Evolutionary conservation across 192 early-diverging fungal species (phyloP).

Genomic region (Linnemannia exigua): DNA sequence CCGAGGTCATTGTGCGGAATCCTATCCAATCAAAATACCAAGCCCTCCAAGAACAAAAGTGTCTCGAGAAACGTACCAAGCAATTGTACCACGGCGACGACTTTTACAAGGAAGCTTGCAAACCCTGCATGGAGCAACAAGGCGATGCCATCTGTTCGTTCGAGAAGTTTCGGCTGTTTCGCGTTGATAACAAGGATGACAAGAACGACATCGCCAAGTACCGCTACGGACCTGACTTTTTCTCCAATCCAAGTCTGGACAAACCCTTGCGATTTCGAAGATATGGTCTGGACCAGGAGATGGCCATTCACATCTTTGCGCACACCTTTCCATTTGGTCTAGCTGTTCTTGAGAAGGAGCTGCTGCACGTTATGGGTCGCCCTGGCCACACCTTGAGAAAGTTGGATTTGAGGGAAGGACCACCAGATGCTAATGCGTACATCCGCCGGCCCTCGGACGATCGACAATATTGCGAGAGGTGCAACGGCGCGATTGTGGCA

Average conservation of each 20-base stretch:
- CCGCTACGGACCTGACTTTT: conserved; percentile 14
- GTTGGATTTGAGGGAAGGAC: too few species aligned
- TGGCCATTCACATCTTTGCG: background rate
- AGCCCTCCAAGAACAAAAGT: background rate
- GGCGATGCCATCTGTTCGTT: background rate
- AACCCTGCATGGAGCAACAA: background rate
- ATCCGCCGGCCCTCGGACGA: background rate
- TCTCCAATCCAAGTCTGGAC: conserved; percentile 10
- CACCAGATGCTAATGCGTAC: background rate
- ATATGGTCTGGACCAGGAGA: background rate
- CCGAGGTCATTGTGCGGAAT: background rate
- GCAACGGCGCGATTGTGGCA: conserved; percentile 9
- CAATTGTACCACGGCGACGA: background rate
- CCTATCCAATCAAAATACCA: too few species aligned
- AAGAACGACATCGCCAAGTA: background rate
- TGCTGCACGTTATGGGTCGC: background rate
- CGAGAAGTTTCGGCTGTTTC: conserved; percentile 2
- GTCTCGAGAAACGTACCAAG: background rate
- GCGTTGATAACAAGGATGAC: background rate
- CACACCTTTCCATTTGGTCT: background rate
- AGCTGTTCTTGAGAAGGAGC: background rate
- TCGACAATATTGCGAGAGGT: conserved; percentile 17
- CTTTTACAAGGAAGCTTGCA: background rate
- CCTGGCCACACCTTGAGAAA: too few species aligned
- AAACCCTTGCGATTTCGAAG: background rate